phyloP scores from a whole-genome alignment of 129 eudicot species.

The Glebionis coronaria region DNA sequence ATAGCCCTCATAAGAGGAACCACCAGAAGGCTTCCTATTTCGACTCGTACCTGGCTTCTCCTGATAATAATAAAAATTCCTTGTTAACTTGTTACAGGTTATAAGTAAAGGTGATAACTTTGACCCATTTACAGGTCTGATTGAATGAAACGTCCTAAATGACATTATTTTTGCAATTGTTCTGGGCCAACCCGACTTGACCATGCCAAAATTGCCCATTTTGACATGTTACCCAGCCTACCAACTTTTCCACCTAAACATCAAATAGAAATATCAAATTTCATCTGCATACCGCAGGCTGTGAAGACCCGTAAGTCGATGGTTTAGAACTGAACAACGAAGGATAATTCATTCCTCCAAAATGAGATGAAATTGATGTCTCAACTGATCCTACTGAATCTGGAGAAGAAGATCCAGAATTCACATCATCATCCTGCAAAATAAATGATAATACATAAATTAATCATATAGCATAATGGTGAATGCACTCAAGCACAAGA shows the following conservation, averaged over 20 bases:
- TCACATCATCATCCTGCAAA: conserved; percentile 62
- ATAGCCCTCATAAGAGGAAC: conserved; percentile 60
- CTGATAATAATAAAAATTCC: conserved; percentile 28
- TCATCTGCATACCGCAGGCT: conserved; percentile 49
- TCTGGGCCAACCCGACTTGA: not conserved
- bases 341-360: conserved; percentile 97
- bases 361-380: conserved; percentile 96
- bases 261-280: not conserved
- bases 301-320: conserved; percentile 61
- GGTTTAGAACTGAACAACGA: conserved; percentile 93
- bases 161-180: too few relatives aligned
- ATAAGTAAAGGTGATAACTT: not conserved
- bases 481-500: conserved; percentile 11
- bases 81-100: conserved; percentile 2
- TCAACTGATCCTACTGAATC: conserved; percentile 92
- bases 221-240: too few relatives aligned
- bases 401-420: conserved; percentile 85
- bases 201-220: too few relatives aligned
- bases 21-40: conserved; percentile 39
- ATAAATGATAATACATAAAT: not conserved
- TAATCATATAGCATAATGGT: not conserved
- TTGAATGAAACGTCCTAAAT: too few relatives aligned
- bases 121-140: not conserved
- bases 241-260: too few relatives aligned
- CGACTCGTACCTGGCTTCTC: conserved; percentile 51